Conservation (phyloP, 2,329 filamentous ascomycete genomes). For the Pseudogymnoascus sp. region DNA sequence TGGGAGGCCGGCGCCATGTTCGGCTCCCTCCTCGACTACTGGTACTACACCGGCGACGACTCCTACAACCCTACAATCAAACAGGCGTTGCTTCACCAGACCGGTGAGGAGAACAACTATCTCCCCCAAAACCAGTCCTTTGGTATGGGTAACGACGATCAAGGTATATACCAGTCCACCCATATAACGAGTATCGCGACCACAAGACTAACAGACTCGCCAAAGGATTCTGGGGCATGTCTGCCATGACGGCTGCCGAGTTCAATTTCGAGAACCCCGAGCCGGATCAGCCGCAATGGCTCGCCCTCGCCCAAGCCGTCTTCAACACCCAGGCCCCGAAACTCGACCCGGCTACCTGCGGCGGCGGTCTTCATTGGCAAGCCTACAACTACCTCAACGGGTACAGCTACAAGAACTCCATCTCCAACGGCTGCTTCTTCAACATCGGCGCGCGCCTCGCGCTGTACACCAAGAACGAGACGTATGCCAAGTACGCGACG, state of each 20-base stretch:
- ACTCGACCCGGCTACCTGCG: constrained; percentile 59
- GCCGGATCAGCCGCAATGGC: constrained; percentile 49
- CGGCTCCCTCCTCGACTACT: constrained; percentile 65
- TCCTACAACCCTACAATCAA: constrained; percentile 45
- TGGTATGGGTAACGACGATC: constrained; percentile 58
- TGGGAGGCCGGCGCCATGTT: constrained; percentile 66
- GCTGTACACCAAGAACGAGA: constrained; percentile 65
- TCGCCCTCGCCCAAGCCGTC: constrained; percentile 65
- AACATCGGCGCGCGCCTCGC: constrained; percentile 57
- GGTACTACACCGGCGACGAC: constrained; percentile 67
- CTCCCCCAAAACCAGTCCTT: constrained; percentile 66
- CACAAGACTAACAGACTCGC: background rate
- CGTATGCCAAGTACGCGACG: constrained; percentile 72
- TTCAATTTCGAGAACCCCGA: constrained; percentile 51
- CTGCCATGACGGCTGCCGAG: constrained; percentile 62
- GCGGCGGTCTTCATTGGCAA: constrained; percentile 73
- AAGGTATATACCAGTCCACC: constrained; percentile 29
- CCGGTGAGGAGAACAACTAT: constrained; percentile 61
- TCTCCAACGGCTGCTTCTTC: constrained; percentile 54
- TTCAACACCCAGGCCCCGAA: constrained; percentile 68
- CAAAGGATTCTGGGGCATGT: constrained; percentile 56
- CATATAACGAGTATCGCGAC: background rate
- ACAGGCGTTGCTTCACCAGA: constrained; percentile 64
- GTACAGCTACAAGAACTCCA: constrained; percentile 65
- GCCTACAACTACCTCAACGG: constrained; percentile 75